Evolutionary conservation across 2,329 filamentous ascomycete genomes (phyloP).

Genomic region (Pyrenophora tritici-repentis): DNA sequence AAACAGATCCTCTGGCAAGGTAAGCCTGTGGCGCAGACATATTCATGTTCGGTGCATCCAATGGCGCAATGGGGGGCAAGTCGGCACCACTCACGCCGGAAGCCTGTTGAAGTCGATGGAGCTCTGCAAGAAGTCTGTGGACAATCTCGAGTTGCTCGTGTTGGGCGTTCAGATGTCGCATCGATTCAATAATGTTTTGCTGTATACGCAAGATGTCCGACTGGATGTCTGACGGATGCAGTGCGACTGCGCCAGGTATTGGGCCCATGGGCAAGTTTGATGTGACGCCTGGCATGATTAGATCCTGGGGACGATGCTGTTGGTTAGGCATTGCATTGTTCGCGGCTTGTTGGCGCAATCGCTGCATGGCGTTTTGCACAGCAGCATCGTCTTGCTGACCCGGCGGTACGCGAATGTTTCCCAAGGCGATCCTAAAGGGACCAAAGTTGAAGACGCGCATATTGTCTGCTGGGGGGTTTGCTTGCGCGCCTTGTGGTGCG

Average conservation of each 20-base stretch:
- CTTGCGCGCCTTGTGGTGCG: slow-evolving; percentile 27
- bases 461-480: slow-evolving; percentile 33
- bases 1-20: slow-evolving; percentile 36
- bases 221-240: slow-evolving; percentile 43
- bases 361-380: slow-evolving; percentile 29
- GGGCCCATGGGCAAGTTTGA: slow-evolving; percentile 17
- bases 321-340: slow-evolving; percentile 33
- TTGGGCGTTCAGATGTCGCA: slow-evolving; percentile 41
- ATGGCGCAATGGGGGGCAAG: slow-evolving; percentile 29
- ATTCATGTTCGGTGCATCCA: slow-evolving; percentile 26
- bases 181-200: slow-evolving; percentile 45
- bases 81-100: slow-evolving; percentile 32
- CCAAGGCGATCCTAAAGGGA: slow-evolving; percentile 42
- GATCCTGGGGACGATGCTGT: slow-evolving; percentile 19
- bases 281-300: slow-evolving; percentile 12
- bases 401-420: slow-evolving; percentile 40
- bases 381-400: slow-evolving; percentile 32
- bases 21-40: slow-evolving; percentile 40
- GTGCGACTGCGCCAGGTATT: slow-evolving; percentile 27
- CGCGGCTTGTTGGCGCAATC: slow-evolving; percentile 30
- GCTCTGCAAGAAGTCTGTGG: slow-evolving; percentile 38
- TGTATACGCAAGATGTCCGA: slow-evolving; percentile 45
- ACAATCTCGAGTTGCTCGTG: slow-evolving; percentile 43
- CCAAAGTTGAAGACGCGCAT: slow-evolving; percentile 47
- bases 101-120: slow-evolving; percentile 39